phyloP scores from a whole-genome alignment of 2,329 filamentous ascomycete genomes.

The Nigrospora oryzae region DNA sequence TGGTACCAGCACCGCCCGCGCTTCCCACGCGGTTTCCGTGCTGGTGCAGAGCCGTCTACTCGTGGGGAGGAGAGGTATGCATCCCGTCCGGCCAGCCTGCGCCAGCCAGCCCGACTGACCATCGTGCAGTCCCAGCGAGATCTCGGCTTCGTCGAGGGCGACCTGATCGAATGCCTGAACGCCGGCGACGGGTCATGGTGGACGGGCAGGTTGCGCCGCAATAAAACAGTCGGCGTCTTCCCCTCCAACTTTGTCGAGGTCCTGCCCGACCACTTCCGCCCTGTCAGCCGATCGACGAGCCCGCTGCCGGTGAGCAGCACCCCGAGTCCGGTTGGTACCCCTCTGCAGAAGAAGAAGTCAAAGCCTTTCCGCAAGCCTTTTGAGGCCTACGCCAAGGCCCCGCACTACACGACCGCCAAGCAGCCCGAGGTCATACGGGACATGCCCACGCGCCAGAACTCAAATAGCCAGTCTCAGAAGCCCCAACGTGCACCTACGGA shows the following conservation, averaged over 20 bases:
- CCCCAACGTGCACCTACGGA: not conserved
- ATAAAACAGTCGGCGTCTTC: conserved; percentile 85
- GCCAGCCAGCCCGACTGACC: not conserved
- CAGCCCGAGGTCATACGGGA: conserved; percentile 49
- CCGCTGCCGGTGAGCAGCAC: conserved; percentile 49
- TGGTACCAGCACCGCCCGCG: conserved; percentile 47
- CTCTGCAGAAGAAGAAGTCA: conserved; percentile 47
- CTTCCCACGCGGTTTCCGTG: conserved; percentile 78
- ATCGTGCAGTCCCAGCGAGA: conserved; percentile 69
- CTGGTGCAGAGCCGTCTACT: conserved; percentile 87
- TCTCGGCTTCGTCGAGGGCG: conserved; percentile 93
- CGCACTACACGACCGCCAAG: conserved; percentile 56
- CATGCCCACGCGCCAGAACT: conserved; percentile 22
- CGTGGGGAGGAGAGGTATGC: conserved; percentile 77
- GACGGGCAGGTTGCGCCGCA: conserved; percentile 85
- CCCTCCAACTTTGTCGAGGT: conserved; percentile 97
- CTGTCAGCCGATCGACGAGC: conserved; percentile 54
- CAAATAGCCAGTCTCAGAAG: conserved; percentile 25
- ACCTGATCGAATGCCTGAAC: conserved; percentile 96
- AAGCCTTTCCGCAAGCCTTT: conserved; percentile 60
- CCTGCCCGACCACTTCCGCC: conserved; percentile 76
- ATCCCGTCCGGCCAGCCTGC: conserved; percentile 1
- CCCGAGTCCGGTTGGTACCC: conserved; percentile 38
- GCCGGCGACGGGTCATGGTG: conserved; percentile 98
- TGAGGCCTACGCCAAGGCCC: conserved; percentile 58